These are phyloP conservation scores for Solanum corneliomulleri DNA, from an alignment of 257 asterid species.

Conservation along the genomic window DNA sequence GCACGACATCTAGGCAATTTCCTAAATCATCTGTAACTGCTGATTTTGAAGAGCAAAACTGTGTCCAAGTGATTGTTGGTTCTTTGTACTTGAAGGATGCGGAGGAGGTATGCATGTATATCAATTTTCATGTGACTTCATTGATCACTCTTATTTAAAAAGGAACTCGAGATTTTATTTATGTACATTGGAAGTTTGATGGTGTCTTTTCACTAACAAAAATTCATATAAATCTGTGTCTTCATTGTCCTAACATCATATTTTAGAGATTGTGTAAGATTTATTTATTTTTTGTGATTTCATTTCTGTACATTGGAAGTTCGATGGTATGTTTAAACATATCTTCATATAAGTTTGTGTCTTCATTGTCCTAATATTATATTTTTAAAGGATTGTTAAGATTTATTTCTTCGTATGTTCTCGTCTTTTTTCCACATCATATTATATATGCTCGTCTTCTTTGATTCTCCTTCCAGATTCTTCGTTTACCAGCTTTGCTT, in stretches of 20 bases:
- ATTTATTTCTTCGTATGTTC: background rate
- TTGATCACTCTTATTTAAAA: background rate
- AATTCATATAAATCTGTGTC: background rate
- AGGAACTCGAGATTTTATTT: background rate
- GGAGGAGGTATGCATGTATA: constrained; percentile 53
- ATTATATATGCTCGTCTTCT: background rate
- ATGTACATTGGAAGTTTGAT: background rate
- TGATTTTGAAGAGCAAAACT: constrained; percentile 34
- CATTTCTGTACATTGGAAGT: background rate
- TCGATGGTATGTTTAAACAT: background rate
- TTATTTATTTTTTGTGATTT: background rate
- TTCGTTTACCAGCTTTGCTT: background rate
- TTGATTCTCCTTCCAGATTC: background rate
- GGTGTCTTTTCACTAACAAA: background rate
- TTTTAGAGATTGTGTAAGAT: background rate
- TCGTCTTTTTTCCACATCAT: background rate
- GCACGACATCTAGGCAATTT: constrained; percentile 30
- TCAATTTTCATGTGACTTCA: background rate
- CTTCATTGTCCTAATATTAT: background rate
- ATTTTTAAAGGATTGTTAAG: background rate
- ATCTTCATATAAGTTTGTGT: background rate
- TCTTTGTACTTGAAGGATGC: constrained; percentile 89
- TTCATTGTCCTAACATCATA: background rate
- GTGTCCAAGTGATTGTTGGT: constrained; percentile 63
- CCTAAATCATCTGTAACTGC: constrained; percentile 25